These are phyloP conservation scores for Xylogone sp. DNA, from an alignment of 2,329 filamentous ascomycete species.

Conservation along the genomic window DNA sequence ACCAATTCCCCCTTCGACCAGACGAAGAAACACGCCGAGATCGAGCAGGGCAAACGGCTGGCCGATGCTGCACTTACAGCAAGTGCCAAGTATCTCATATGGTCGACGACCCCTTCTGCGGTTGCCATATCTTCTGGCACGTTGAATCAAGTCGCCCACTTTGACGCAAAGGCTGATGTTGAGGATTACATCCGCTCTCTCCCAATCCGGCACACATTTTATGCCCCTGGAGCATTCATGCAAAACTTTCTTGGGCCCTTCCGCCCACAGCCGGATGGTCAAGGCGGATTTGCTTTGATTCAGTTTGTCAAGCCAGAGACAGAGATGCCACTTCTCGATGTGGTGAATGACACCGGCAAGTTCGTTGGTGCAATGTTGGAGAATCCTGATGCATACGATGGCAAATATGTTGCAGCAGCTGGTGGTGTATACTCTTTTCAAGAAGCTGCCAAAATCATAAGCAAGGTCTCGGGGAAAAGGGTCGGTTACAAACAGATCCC, in stretches of 20 bases:
- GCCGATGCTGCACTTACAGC: too few relatives aligned
- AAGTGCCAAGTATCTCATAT: too few relatives aligned
- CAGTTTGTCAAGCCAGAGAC: constrained; percentile 1
- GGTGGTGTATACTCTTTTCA: constrained; percentile 31
- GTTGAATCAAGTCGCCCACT: constrained; percentile 31
- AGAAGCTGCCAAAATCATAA: constrained; percentile 34
- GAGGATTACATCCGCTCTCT: constrained; percentile 30
- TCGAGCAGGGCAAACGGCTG: too few relatives aligned
- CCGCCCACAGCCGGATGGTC: background rate
- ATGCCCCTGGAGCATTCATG: constrained; percentile 43
- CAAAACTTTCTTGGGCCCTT: background rate
- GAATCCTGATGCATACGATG: constrained; percentile 29
- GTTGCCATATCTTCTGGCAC: constrained; percentile 30
- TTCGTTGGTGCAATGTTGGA: constrained; percentile 15
- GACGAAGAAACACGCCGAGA: too few relatives aligned
- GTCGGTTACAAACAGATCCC: constrained; percentile 14
- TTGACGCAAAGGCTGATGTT: constrained; percentile 25
- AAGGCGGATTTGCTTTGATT: constrained; percentile 14
- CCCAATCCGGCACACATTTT: constrained; percentile 40
- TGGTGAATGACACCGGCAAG: constrained; percentile 23
- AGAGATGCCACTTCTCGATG: constrained; percentile 25
- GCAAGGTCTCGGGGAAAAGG: constrained; percentile 28
- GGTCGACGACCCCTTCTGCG: too few relatives aligned
- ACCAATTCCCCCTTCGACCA: too few relatives aligned
- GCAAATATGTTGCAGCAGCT: constrained; percentile 35